These are phyloP conservation scores for Ceratocystis eucalypticola DNA, from an alignment of 2,329 filamentous ascomycete species.

Conservation along the genomic window DNA sequence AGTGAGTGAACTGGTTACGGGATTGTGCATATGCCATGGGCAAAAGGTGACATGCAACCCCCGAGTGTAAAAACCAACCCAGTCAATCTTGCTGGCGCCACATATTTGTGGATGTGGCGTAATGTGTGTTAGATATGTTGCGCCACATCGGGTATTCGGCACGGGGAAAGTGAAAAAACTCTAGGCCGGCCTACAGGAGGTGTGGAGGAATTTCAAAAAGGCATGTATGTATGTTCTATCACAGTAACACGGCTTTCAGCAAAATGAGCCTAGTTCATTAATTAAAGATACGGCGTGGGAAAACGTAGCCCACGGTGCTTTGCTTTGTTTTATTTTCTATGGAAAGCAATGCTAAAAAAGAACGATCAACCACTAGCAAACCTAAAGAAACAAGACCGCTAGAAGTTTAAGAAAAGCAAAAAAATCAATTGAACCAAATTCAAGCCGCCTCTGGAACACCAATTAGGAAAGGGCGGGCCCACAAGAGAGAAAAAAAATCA, in stretches of 20 bases:
- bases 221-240: background rate
- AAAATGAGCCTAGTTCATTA: background rate
- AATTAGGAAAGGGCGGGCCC: background rate
- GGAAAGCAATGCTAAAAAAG: slow-evolving; percentile 4
- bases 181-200: too few species aligned
- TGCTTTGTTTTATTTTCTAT: slow-evolving; percentile 3
- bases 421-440: background rate
- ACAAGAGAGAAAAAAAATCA: background rate
- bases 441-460: background rate
- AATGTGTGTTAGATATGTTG: background rate
- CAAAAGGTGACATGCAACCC: background rate
- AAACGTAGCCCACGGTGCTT: background rate
- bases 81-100: background rate
- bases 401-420: background rate
- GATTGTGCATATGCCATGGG: background rate
- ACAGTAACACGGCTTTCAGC: background rate
- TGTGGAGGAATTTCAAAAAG: background rate
- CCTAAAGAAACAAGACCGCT: background rate
- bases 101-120: background rate
- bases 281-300: background rate
- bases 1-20: background rate
- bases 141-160: background rate
- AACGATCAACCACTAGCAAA: background rate
- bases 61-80: background rate
- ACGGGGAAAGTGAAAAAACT: background rate